Conservation (phyloP, 352 stramenopile species). For the Blastocystis sp. region DNA sequence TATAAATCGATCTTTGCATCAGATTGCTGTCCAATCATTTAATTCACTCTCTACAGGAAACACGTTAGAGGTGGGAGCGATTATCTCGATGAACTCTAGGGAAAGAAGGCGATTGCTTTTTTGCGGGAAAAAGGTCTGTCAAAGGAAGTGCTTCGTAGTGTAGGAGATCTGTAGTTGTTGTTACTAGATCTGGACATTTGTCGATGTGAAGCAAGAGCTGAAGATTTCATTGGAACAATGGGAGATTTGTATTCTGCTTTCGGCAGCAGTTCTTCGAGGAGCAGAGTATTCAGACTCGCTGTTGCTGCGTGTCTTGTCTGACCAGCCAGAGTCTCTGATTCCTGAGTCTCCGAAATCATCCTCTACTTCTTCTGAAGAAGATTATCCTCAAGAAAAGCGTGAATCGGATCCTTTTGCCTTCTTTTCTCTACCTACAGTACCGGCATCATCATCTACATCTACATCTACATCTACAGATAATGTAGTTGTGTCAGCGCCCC, state of each 20-base stretch:
- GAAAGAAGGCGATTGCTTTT: not conserved
- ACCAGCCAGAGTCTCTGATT: not conserved
- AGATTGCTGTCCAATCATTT: not conserved
- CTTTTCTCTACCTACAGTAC: not conserved
- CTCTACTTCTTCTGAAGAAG: not conserved
- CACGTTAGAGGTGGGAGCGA: not conserved
- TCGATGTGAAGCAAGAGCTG: not conserved
- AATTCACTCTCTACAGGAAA: not conserved
- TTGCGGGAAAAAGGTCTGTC: not conserved
- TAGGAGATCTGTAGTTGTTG: not conserved
- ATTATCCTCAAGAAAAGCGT: not conserved
- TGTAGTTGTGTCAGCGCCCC: no score
- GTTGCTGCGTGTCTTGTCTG: not conserved
- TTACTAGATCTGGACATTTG: conserved; percentile 24
- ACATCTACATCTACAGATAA: not conserved
- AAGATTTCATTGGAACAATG: not conserved
- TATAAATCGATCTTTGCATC: not conserved
- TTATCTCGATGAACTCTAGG: not conserved
- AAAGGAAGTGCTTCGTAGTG: not conserved
- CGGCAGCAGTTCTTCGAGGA: not conserved
- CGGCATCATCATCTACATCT: not conserved
- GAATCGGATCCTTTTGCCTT: not conserved
- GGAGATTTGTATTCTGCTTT: conserved; percentile 3
- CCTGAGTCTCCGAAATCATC: not conserved
- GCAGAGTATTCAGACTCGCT: not conserved